These are phyloP conservation scores for Agrocybe chaxingu DNA, from an alignment of 768 basidiomycete genomes.

Conservation along the genomic window DNA sequence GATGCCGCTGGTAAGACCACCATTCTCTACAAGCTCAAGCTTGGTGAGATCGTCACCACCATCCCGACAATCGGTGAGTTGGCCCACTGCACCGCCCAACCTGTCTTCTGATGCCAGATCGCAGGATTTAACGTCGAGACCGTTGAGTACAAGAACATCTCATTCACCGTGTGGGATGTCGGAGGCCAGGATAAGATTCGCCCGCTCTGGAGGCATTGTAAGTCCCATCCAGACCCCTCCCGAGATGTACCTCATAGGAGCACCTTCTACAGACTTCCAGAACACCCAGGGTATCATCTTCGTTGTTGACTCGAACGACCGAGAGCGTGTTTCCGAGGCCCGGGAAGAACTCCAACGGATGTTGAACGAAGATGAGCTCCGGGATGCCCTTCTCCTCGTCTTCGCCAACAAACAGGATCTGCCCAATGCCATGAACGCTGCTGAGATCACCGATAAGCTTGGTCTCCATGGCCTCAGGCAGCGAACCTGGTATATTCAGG, in stretches of 20 bases:
- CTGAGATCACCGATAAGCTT: slow-evolving; percentile 99
- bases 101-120: slow-evolving; percentile 17
- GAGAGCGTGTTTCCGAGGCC: slow-evolving; percentile 98
- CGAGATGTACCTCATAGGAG: slow-evolving; percentile 15
- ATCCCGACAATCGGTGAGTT: slow-evolving; percentile 97
- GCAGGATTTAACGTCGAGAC: slow-evolving; percentile 99
- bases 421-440: slow-evolving; percentile 99
- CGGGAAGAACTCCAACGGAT: slow-evolving; percentile 99
- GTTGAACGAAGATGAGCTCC: slow-evolving; percentile 99
- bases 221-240: slow-evolving; percentile 32
- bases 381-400: slow-evolving; percentile 96
- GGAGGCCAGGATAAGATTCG: slow-evolving; percentile 99
- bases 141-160: slow-evolving; percentile 99
- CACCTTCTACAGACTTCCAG: slow-evolving; percentile 82
- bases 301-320: slow-evolving; percentile 98
- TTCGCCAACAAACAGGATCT: slow-evolving; percentile 99
- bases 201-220: slow-evolving; percentile 99
- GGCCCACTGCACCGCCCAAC: slow-evolving; percentile 6
- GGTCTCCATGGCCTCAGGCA: slow-evolving; percentile 96
- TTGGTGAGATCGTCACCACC: slow-evolving; percentile 99
- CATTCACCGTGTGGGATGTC: slow-evolving; percentile 99
- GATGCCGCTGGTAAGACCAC: slow-evolving; percentile 99
- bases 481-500: slow-evolving; percentile 98
- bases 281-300: slow-evolving; percentile 99
- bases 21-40: slow-evolving; percentile 98